Evolutionary conservation across 306 rosid genomes (phyloP).

Genomic region (Vigna unguiculata): DNA sequence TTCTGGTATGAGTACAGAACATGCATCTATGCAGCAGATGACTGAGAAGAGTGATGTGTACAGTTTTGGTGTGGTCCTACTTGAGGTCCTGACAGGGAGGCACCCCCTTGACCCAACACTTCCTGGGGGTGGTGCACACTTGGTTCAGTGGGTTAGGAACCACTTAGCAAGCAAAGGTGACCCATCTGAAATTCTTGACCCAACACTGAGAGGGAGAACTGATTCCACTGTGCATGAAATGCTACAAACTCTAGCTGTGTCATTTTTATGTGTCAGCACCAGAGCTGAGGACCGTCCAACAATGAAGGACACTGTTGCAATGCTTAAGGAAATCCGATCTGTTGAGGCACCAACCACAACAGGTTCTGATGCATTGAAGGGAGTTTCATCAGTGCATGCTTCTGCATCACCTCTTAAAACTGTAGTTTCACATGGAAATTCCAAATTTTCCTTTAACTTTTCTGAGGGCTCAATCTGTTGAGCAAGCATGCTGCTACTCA

Average conservation of each 20-base stretch:
- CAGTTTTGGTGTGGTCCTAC: constrained; percentile 84
- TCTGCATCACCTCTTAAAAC: constrained; percentile 51
- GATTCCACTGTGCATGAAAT: constrained; percentile 76
- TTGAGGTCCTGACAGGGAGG: constrained; percentile 88
- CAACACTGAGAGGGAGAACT: constrained; percentile 68
- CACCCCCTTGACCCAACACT: constrained; percentile 92
- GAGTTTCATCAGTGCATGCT: constrained; percentile 37
- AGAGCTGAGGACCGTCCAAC: constrained; percentile 71
- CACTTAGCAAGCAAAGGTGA: constrained; percentile 64
- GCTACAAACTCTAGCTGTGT: constrained; percentile 79
- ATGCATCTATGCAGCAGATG: constrained; percentile 64
- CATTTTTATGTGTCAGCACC: constrained; percentile 65
- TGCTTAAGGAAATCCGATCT: constrained; percentile 78
- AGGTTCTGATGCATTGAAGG: constrained; percentile 48
- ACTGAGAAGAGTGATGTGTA: constrained; percentile 85
- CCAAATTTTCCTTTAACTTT: constrained; percentile 61
- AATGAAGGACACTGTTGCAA: constrained; percentile 81
- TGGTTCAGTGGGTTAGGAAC: constrained; percentile 86
- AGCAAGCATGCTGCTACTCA: constrained; percentile 37
- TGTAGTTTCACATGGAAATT: constrained; percentile 55
- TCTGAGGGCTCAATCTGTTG: constrained; percentile 60
- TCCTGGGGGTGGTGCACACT: constrained; percentile 65
- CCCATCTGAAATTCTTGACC: constrained; percentile 68
- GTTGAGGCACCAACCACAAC: constrained; percentile 43
- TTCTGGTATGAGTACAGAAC: constrained; percentile 60